Evolutionary conservation across 192 early-diverging fungal species (phyloP), one percentile per base, ranked within the genome.

Genomic region (Gonapodya sp.): DNA sequence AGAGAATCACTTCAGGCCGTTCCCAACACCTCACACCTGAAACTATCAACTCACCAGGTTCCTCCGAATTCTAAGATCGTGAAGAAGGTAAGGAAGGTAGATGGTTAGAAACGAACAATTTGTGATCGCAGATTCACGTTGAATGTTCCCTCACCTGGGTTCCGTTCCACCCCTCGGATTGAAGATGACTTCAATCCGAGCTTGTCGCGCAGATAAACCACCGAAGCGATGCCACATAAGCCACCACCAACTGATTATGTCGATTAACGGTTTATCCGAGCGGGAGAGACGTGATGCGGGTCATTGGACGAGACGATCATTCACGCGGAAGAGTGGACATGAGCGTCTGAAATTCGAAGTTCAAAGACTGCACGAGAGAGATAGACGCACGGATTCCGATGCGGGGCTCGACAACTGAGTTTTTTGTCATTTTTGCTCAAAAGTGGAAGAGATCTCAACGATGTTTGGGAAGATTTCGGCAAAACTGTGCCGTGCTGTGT

Each of bases 171-270:
- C 34, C 75, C 75, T 33, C 34, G 16, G 30, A 77, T 34, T 16
- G 18, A 31, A 33, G 8, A 14, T 33, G 34, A 2, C 18, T 2
- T 16, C 8, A 77, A 33, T 8, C 75, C 75, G 34, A 77, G 75
- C 34, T 77, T 77, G 34, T 77, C 75, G 30, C 75, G 18, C 18
- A 77, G 75, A 33, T 77, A 77, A 33, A 77, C 75, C 31, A 33
- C 75, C 8, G 75, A 16, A 33, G 8, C 75, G 34, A 77, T 77
- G 2, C 75, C 75, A 8, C 30, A 18, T 16, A 77, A 33, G 75
- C 75, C 75, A 14, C 75, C 75, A 31, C 75, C 75, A 31, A 77
- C 75, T 77, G 2, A 33, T 18, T 34, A n/a, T n/a, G n/a, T n/a
- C n/a, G n/a, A n/a, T n/a, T n/a, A n/a, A n/a, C n/a, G n/a, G n/a